A percentile compares a stretch with the other conserved stretches of the same genome.
Evolutionary conservation across 805 yeast species (phyloP).

Genomic region (Lipomyces sp.): DNA sequence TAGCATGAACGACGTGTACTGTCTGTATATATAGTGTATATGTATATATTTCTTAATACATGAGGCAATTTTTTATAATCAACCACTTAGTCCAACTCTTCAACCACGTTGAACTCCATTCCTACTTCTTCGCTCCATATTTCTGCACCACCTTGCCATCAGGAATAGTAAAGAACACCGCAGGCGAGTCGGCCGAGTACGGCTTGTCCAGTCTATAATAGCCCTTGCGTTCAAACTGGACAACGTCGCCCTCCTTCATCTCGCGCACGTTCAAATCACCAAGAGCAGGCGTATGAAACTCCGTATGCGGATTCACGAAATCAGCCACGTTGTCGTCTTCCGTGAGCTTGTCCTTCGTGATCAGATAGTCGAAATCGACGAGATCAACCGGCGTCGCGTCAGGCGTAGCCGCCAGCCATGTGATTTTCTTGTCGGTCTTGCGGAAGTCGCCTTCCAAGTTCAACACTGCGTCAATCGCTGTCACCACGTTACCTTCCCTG

Average conservation of each 20-base stretch:
- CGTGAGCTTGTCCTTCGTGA: slow-evolving; percentile 90
- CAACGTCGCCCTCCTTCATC: slow-evolving; percentile 79
- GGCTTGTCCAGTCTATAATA: slow-evolving; percentile 76
- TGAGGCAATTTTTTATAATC: background rate
- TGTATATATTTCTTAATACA: slow-evolving; percentile 1
- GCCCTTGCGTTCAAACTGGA: slow-evolving; percentile 97
- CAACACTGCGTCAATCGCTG: slow-evolving; percentile 68
- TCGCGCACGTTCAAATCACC: slow-evolving; percentile 77
- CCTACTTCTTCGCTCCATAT: slow-evolving; percentile 64
- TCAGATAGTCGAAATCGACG: slow-evolving; percentile 89
- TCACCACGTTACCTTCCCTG: slow-evolving; percentile 57
- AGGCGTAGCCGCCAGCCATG: slow-evolving; percentile 86
- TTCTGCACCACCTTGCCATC: slow-evolving; percentile 84
- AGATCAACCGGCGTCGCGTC: slow-evolving; percentile 72
- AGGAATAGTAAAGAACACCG: slow-evolving; percentile 87
- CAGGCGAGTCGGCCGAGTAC: slow-evolving; percentile 46
- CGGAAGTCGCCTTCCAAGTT: slow-evolving; percentile 96
- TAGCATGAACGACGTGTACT: background rate
- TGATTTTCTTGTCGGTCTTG: slow-evolving; percentile 89
- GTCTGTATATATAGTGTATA: slow-evolving; percentile 3
- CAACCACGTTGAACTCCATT: background rate
- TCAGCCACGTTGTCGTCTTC: slow-evolving; percentile 93
- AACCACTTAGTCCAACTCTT: background rate
- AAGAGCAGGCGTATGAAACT: slow-evolving; percentile 70
- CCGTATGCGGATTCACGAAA: slow-evolving; percentile 82